phyloP scores from a whole-genome alignment of 2,329 filamentous ascomycete species.

The Pseudohalonectria lignicola region DNA sequence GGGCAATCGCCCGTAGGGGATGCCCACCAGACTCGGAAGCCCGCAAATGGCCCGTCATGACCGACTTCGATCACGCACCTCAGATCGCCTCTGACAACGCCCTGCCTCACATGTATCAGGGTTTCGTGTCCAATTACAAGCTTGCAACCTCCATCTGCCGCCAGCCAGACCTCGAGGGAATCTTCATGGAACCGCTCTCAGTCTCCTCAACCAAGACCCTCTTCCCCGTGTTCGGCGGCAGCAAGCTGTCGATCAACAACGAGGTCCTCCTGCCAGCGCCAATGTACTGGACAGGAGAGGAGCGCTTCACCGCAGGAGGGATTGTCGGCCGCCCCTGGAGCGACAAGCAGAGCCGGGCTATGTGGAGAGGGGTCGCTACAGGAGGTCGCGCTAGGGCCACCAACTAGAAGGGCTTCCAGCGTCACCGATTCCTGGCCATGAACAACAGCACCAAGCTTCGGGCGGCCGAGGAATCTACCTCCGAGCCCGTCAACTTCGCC shows the following conservation, averaged over 20 bases:
- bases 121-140: constrained; percentile 52
- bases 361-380: constrained; percentile 60
- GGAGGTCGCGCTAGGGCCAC: constrained; percentile 46
- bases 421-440: constrained; percentile 66
- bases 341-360: constrained; percentile 39
- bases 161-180: constrained; percentile 52
- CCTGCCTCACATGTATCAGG: constrained; percentile 37
- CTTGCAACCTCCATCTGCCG: constrained; percentile 52
- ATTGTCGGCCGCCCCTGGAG: constrained; percentile 44
- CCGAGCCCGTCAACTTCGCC: constrained; percentile 36
- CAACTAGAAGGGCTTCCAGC: constrained; percentile 64
- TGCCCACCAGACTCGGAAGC: constrained; percentile 54
- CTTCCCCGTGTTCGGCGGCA: constrained; percentile 57
- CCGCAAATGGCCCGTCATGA: constrained; percentile 31
- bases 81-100: constrained; percentile 32
- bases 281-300: constrained; percentile 57
- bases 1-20: constrained; percentile 45
- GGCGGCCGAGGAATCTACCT: constrained; percentile 29
- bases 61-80: constrained; percentile 32
- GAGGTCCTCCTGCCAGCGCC: constrained; percentile 59
- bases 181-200: constrained; percentile 50
- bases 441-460: constrained; percentile 52
- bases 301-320: constrained; percentile 47
- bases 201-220: constrained; percentile 44
- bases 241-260: constrained; percentile 58